Percentiles rank a stretch among this genome's conserved stretches.
These are phyloP conservation scores for Cutaneotrichosporon arboriforme DNA, from an alignment of 1,284 basidiomycete genomes.

Conservation along the genomic window DNA sequence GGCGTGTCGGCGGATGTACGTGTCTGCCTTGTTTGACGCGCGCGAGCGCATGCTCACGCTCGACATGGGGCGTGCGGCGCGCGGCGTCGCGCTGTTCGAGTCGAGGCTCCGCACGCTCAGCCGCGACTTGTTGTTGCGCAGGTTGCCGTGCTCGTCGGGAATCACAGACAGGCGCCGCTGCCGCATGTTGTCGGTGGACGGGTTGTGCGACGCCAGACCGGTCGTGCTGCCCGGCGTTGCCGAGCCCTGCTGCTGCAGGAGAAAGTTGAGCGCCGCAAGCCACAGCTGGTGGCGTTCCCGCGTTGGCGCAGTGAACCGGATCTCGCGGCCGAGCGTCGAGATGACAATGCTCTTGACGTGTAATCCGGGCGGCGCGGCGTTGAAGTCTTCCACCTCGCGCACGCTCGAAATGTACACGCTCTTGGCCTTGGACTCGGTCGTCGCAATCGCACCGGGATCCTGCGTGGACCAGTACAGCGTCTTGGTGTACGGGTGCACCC, in stretches of 20 bases:
- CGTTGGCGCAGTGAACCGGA: constrained; percentile 93
- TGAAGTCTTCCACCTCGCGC: constrained; percentile 80
- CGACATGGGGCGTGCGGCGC: constrained; percentile 44
- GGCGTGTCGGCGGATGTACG: constrained; percentile 68
- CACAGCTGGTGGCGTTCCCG: constrained; percentile 95
- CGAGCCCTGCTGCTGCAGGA: constrained; percentile 36
- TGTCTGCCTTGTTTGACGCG: constrained; percentile 78
- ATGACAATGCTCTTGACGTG: constrained; percentile 90
- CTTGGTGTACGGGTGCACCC: constrained; percentile 98
- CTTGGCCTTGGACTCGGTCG: constrained; percentile 89
- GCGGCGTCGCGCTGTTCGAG: constrained; percentile 27
- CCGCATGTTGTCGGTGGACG: neutral
- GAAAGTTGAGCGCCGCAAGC: constrained; percentile 57
- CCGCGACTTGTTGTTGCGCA: constrained; percentile 26
- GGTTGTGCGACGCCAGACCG: neutral
- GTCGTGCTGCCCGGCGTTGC: neutral
- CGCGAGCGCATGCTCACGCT: constrained; percentile 61
- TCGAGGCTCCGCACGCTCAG: constrained; percentile 37
- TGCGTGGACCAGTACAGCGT: constrained; percentile 95
- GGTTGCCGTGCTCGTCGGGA: constrained; percentile 40
- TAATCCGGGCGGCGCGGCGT: constrained; percentile 86
- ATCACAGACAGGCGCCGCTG: constrained; percentile 25
- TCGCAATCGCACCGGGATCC: constrained; percentile 81
- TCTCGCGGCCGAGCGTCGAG: constrained; percentile 86
- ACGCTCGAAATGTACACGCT: constrained; percentile 96